Base-by-base conservation (phyloP, 1,139 yeast genomes). In the Debaryomyces sp. region DNA sequence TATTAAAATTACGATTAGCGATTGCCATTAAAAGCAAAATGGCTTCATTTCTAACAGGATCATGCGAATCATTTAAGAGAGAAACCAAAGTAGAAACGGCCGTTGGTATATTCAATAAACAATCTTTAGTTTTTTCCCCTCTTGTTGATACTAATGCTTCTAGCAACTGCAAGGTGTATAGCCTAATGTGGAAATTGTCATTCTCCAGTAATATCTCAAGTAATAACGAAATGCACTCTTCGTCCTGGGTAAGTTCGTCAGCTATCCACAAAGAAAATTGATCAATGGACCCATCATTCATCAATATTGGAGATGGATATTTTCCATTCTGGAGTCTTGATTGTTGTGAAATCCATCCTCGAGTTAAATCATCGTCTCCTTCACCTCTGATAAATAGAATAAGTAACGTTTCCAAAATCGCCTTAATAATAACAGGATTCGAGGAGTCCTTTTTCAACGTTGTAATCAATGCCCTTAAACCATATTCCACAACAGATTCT, bases 191-290 rank as follows among this genome's bases (percentile, higher is more conserved):
- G 62, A 89, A 89, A 60, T 89, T 92, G 34, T 62, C 64, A 12
- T 72, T 73, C 30, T 78, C 77, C 44, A 81, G 76, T 40, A 77
- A 62, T 4, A 88, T 72, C 18, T 81, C 80, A 26, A 90, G 70
- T 43, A 91, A 67, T 4, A 81, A 67, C 22, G 78, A 75, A 39
- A 94, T 74, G 26, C 83, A 78, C 27, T 82, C 85, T 18, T 66
- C 77, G 30, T 79, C 80, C 61, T 89, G 95, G 1, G 94, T 88
- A 58, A 95, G 75, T 57, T 91, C 98, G 67, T 95, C 99, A 0
- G 98, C 91, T 37, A 95, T 87, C 97, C 97, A 92, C 52, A 91
- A 71, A 0, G 97, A 89, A 57, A 95, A 89, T 60, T 90, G 96
- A 61, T 94, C 97, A 13, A 82, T 80, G 8, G 77, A 66, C 40